Percentiles rank a stretch among this genome's conserved stretches.
Evolutionary conservation across 2,329 filamentous ascomycete species (phyloP).

Genomic region (Alternaria ventricosa): DNA sequence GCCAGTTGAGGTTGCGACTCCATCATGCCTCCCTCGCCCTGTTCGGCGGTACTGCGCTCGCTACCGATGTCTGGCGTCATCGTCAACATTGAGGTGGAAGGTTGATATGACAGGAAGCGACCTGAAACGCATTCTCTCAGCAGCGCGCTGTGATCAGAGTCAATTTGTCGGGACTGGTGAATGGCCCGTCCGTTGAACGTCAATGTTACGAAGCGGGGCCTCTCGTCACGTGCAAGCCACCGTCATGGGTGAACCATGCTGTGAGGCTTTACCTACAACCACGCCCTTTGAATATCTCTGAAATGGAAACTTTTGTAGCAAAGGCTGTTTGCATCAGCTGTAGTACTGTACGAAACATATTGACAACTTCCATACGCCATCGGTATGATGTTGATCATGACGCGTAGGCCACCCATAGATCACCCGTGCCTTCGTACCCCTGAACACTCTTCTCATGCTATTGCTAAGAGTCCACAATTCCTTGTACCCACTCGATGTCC

Average conservation of each 20-base stretch:
- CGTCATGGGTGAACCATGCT: constrained; percentile 1
- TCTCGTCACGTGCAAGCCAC: constrained; percentile 23
- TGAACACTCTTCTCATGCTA: not conserved
- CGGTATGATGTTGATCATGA: constrained; percentile 1
- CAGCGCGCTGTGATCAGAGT: constrained; percentile 15
- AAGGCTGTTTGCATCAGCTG: not conserved
- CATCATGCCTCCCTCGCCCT: constrained; percentile 26
- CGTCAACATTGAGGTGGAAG: constrained; percentile 28
- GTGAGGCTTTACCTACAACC: not conserved
- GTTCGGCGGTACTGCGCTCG: constrained; percentile 19
- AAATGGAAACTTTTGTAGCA: not conserved
- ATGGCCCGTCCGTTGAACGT: constrained; percentile 8
- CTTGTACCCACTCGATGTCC: constrained; percentile 60
- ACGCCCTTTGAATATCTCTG: not conserved
- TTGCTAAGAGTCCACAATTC: constrained; percentile 45
- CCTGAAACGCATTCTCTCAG: constrained; percentile 33
- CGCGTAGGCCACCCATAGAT: constrained; percentile 10
- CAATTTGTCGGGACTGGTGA: not conserved
- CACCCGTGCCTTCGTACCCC: not conserved
- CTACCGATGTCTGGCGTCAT: constrained; percentile 28
- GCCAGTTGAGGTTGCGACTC: constrained; percentile 19
- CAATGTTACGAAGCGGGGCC: constrained; percentile 27
- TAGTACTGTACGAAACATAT: no score
- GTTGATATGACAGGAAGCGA: constrained; percentile 10
- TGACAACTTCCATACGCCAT: not conserved